Percentiles rank a stretch among this genome's conserved stretches.
phyloP scores from a whole-genome alignment of 2,329 filamentous ascomycete genomes.

The Furcasterigmium sp. region DNA sequence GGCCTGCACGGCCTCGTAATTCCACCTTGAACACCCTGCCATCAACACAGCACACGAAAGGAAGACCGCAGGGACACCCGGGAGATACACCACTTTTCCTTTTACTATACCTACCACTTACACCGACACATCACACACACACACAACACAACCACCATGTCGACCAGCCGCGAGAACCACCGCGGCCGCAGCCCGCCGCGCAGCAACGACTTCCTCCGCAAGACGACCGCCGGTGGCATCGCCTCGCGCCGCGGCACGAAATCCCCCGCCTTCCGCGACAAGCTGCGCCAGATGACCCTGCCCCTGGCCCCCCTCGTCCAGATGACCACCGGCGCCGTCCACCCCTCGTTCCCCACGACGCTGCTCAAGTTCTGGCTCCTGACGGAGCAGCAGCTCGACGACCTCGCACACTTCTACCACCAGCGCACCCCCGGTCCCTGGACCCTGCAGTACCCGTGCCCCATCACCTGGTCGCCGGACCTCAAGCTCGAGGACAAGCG shows the following conservation, averaged over 20 bases:
- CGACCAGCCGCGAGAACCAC: constrained; percentile 1
- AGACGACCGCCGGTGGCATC: constrained; percentile 15
- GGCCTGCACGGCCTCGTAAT: too few species aligned
- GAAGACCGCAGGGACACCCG: too few species aligned
- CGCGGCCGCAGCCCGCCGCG: neutral
- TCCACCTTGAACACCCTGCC: too few species aligned
- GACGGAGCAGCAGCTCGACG: constrained; percentile 65
- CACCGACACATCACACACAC: too few species aligned
- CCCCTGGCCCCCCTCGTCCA: constrained; percentile 63
- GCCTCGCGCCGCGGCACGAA: constrained; percentile 32
- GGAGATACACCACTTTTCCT: neutral
- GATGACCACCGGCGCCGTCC: constrained; percentile 54
- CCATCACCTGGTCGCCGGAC: constrained; percentile 55
- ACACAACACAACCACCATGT: constrained; percentile 8
- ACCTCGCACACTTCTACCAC: constrained; percentile 67
- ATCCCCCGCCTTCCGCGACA: constrained; percentile 48
- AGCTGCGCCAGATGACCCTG: constrained; percentile 61
- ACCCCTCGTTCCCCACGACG: constrained; percentile 59
- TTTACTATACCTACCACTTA: too few species aligned
- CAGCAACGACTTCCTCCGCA: constrained; percentile 10
- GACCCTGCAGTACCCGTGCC: constrained; percentile 59
- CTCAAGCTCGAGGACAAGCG: constrained; percentile 62
- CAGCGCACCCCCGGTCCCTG: constrained; percentile 55
- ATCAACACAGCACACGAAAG: too few species aligned
- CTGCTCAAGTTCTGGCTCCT: constrained; percentile 70